phyloP scores from a whole-genome alignment of 1,284 basidiomycete species.

The Bjerkandera adusta region DNA sequence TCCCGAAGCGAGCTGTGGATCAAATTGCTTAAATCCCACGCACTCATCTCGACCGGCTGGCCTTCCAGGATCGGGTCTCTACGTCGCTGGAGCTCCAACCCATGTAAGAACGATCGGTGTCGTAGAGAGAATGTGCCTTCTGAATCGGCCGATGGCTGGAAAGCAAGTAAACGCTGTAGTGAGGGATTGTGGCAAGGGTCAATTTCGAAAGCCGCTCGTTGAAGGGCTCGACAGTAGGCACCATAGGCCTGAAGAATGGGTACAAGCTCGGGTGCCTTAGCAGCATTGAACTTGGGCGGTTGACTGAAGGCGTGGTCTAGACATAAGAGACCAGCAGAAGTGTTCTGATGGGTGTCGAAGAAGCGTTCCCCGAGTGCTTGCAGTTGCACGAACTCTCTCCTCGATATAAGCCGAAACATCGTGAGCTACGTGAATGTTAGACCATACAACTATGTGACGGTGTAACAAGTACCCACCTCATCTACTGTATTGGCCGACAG shows the following conservation, averaged over 20 bases:
- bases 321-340: constrained; percentile 39
- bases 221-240: constrained; percentile 35
- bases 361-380: constrained; percentile 28
- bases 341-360: constrained; percentile 21
- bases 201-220: constrained; percentile 23
- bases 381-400: constrained; percentile 25
- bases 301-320: constrained; percentile 38
- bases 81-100: no score
- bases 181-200: constrained; percentile 26
- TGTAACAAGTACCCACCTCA: constrained; percentile 18
- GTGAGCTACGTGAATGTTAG: constrained; percentile 16
- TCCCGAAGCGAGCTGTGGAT: constrained; percentile 26
- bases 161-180: constrained; percentile 39
- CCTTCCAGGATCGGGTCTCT: no score
- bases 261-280: constrained; percentile 24
- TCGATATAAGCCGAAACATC: constrained; percentile 43
- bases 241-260: constrained; percentile 33
- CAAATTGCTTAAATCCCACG: constrained; percentile 16
- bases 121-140: constrained; percentile 30
- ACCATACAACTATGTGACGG: background rate
- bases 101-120: constrained; percentile 23
- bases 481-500: constrained; percentile 10
- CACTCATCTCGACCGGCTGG: constrained; percentile 8
- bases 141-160: constrained; percentile 23
- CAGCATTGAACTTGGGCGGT: constrained; percentile 20